phyloP scores from a whole-genome alignment of 1,139 yeast species.

The Blastobotrys proliferans region DNA sequence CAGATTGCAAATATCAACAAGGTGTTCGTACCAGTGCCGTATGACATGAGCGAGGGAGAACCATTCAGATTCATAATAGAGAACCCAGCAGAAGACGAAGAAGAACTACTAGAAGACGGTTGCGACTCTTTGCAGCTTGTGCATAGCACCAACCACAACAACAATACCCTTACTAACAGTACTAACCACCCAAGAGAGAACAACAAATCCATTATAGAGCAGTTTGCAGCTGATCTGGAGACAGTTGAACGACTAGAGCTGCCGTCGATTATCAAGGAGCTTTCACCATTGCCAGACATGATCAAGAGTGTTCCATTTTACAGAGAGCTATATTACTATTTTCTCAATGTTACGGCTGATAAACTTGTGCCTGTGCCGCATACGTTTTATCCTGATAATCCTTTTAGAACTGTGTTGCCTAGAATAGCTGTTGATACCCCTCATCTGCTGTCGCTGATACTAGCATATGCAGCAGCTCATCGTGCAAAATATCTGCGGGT shows the following conservation, averaged over 20 bases:
- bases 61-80: constrained; percentile 8
- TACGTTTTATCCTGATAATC: constrained; percentile 54
- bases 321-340: constrained; percentile 58
- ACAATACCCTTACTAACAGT: neutral
- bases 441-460: constrained; percentile 50
- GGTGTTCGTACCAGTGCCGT: constrained; percentile 24
- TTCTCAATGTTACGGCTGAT: constrained; percentile 57
- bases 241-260: constrained; percentile 6
- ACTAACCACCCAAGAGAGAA: neutral
- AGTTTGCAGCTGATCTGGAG: constrained; percentile 6
- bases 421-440: constrained; percentile 62
- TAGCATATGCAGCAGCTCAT: constrained; percentile 66
- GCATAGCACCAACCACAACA: neutral
- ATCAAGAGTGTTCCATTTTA: constrained; percentile 56
- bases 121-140: neutral
- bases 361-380: constrained; percentile 65
- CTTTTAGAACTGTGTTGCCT: constrained; percentile 62
- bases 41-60: too few species aligned
- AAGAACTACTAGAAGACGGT: constrained; percentile 1
- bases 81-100: constrained; percentile 12
- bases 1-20: constrained; percentile 18
- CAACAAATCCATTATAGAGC: neutral
- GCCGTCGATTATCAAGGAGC: constrained; percentile 31
- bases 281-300: constrained; percentile 56
- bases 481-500: constrained; percentile 34